phyloP scores from a whole-genome alignment of 352 stramenopile genomes.

The Globisporangium alternatum region DNA sequence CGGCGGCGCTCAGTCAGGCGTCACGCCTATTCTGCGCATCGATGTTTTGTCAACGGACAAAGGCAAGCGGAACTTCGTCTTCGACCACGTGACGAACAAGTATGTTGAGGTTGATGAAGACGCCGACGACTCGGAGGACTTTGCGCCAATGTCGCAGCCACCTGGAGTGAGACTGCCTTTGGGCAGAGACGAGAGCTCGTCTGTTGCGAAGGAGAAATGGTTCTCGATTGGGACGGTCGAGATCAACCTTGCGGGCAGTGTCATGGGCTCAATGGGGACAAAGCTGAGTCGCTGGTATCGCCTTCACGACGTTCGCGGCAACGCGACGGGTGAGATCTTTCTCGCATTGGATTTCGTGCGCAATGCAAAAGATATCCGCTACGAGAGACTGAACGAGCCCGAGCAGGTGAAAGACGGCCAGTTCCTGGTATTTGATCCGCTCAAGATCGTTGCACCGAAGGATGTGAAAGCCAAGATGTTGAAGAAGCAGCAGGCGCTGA shows the following conservation, averaged over 20 bases:
- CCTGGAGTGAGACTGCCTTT: conserved; percentile 22
- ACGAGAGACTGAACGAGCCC: conserved; percentile 45
- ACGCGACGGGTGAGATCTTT: conserved; percentile 83
- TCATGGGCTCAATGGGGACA: conserved; percentile 72
- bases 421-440: conserved; percentile 84
- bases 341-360: conserved; percentile 79
- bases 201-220: conserved; percentile 61
- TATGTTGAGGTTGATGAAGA: conserved; percentile 84
- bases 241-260: conserved; percentile 81
- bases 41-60: conserved; percentile 68
- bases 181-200: conserved; percentile 50
- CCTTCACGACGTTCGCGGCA: conserved; percentile 72
- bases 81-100: conserved; percentile 80
- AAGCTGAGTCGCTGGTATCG: conserved; percentile 85
- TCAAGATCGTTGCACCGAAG: conserved; percentile 73
- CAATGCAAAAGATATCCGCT: conserved; percentile 25
- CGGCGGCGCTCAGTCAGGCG: conserved; percentile 78
- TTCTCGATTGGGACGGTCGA: conserved; percentile 74
- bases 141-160: conserved; percentile 11
- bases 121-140: conserved; percentile 40
- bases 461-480: conserved; percentile 30
- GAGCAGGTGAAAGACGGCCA: conserved; percentile 80
- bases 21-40: conserved; percentile 82
- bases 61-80: conserved; percentile 81
- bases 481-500: conserved; percentile 17